phyloP scores from a whole-genome alignment of 495 filamentous ascomycete species.

The Hyaloscypha finlandica region DNA sequence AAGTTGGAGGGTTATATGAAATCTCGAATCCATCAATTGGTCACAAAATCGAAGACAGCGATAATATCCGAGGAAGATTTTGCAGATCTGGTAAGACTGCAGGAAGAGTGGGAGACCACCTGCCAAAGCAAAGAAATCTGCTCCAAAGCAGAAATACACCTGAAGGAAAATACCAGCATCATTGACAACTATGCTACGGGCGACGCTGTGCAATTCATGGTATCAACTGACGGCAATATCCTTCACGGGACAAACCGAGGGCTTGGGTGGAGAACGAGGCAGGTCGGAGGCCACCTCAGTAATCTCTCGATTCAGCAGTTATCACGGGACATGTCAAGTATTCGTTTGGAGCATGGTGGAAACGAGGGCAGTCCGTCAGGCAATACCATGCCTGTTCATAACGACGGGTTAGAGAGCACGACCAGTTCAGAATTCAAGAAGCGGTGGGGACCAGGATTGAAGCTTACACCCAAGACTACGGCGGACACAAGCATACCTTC shows the following conservation, averaged over 20 bases:
- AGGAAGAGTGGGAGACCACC: constrained; percentile 43
- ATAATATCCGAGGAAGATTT: constrained; percentile 37
- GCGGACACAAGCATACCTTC: constrained; percentile 16
- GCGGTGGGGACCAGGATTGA: constrained; percentile 41
- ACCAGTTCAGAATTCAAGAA: constrained; percentile 35
- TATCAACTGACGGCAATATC: constrained; percentile 43
- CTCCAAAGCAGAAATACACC: constrained; percentile 37
- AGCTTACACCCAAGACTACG: constrained; percentile 27
- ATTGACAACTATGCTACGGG: constrained; percentile 44
- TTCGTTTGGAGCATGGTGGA: constrained; percentile 28
- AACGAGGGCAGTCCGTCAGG: no score
- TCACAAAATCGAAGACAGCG: constrained; percentile 37
- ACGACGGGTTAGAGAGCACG: constrained; percentile 17
- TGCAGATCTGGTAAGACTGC: constrained; percentile 39
- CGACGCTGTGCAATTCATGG: constrained; percentile 45
- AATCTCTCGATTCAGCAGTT: constrained; percentile 41
- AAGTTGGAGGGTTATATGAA: constrained; percentile 42
- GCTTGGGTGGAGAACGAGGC: constrained; percentile 43
- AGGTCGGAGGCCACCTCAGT: constrained; percentile 44
- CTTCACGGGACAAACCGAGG: constrained; percentile 42
- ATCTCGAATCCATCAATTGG: constrained; percentile 36
- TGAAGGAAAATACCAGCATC: constrained; percentile 39
- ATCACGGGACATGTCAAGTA: constrained; percentile 40
- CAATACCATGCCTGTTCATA: no score
- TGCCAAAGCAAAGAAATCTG: constrained; percentile 43